phyloP scores from a whole-genome alignment of 441 rosid species.

The Erodium trifolium region DNA sequence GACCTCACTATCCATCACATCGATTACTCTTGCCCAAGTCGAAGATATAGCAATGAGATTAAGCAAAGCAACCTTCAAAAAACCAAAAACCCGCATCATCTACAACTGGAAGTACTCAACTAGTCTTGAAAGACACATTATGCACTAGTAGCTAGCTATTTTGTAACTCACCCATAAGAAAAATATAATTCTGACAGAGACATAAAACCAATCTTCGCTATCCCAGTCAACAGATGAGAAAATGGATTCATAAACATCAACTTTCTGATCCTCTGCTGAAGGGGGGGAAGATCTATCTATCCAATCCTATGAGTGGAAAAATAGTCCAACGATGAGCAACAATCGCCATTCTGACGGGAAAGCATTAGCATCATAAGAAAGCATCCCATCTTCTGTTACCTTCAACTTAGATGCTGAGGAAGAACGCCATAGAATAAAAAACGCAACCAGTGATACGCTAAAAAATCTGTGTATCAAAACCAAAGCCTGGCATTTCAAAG shows the following conservation, averaged over 20 bases:
- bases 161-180: slow-evolving; percentile 70
- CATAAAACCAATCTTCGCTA: slow-evolving; percentile 57
- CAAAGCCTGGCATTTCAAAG: slow-evolving; percentile 71
- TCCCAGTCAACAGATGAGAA: slow-evolving; percentile 36
- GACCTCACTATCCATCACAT: slow-evolving; percentile 90
- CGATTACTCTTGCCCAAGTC: slow-evolving; percentile 93
- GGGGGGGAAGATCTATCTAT: slow-evolving; percentile 26
- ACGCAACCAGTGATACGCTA: slow-evolving; percentile 65
- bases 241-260: slow-evolving; percentile 27
- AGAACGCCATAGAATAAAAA: slow-evolving; percentile 67
- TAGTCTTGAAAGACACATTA: slow-evolving; percentile 4
- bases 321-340: slow-evolving; percentile 5
- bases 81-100: slow-evolving; percentile 12
- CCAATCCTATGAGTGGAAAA: slow-evolving; percentile 35
- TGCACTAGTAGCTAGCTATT: slow-evolving; percentile 10
- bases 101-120: slow-evolving; percentile 9
- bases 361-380: neutral
- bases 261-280: slow-evolving; percentile 24
- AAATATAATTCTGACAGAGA: slow-evolving; percentile 73
- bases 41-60: slow-evolving; percentile 88
- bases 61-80: slow-evolving; percentile 66
- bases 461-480: slow-evolving; percentile 87
- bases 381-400: slow-evolving; percentile 31
- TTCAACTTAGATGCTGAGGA: slow-evolving; percentile 40
- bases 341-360: neutral